Evolutionary conservation across 1,284 basidiomycete species (phyloP), one percentile per base, ranked within the genome.

Genomic region (Ustilago cynodontis): DNA sequence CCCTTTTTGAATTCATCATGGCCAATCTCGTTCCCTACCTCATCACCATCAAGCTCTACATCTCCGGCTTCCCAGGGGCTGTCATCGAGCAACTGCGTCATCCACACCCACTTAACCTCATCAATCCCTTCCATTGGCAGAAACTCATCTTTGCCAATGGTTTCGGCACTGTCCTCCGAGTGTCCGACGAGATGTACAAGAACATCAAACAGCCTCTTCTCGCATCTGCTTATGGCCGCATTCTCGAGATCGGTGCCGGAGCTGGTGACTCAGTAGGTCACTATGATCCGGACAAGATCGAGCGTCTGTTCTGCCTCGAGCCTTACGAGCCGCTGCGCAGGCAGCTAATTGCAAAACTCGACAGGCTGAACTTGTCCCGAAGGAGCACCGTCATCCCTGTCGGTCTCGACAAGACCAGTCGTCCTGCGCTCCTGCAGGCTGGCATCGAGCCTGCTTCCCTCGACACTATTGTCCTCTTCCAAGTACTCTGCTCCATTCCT

Each of bases 401-500:
- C 13, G 71, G 72, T 0, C 45, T 82, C n/a, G 61, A 75, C 3
- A 50, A 59, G 22, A 26, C 50, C 3, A 51, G 50, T 14, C 71
- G 56, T 10, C 68, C 50, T 3, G 45, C 39, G 7, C 59, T 79
- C 1, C 22, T 63, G 0, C 49, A 52, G 11, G 41, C 63, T 1
- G 77, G 75, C 3, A 47, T 82, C 41, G 50, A 65, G 11, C 56
- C 71, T 4, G 72, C 49, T 26, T 61, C 60, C 28, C 53, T 82
- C 20, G 82, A 83, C 55, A 81, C 80, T n/a, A 58, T 82, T 54
- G 71, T 82, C 0, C 61, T 82, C 28, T 77, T 82, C 26, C 80
- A 83, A 35, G 81, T 82, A 2, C 59, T 82, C 22, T 83, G 81
- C 67, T 77, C 73, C 9, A 69, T 83, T 20, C 65, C 70, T 2